A percentile compares a stretch with the other conserved stretches of the same genome.
Evolutionary conservation across 2,329 filamentous ascomycete species (phyloP).

Genomic region (Monilinia vaccinii-corymbosi): DNA sequence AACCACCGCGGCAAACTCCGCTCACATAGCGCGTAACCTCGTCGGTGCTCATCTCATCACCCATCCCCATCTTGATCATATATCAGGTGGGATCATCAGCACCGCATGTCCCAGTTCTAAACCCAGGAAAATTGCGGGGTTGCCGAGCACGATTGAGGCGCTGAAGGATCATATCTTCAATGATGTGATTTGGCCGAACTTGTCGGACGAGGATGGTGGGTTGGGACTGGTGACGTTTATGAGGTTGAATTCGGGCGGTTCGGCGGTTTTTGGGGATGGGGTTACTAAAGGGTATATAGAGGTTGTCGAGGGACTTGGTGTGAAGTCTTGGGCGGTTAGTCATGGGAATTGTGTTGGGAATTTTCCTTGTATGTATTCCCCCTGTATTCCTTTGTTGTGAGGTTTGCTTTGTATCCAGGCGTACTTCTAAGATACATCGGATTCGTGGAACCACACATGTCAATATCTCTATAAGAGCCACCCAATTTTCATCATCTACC

Average conservation of each 20-base stretch:
- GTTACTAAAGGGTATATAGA: slow-evolving; percentile 78
- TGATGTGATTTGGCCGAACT: slow-evolving; percentile 93
- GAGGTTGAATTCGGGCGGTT: slow-evolving; percentile 80
- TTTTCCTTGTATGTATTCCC: slow-evolving; percentile 41
- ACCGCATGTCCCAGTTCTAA: slow-evolving; percentile 71
- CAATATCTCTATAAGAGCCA: background rate
- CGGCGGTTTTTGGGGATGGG: slow-evolving; percentile 71
- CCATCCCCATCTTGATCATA: slow-evolving; percentile 93
- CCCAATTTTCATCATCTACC: background rate
- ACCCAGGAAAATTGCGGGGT: slow-evolving; percentile 76
- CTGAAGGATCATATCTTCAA: slow-evolving; percentile 96
- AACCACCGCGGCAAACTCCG: slow-evolving; percentile 67
- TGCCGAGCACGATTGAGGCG: slow-evolving; percentile 83
- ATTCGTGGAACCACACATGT: background rate
- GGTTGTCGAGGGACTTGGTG: slow-evolving; percentile 78
- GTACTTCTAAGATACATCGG: background rate
- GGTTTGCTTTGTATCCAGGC: too few relatives aligned
- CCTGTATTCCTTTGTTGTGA: slow-evolving; percentile 37
- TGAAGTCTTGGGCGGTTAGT: slow-evolving; percentile 78
- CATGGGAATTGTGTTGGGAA: slow-evolving; percentile 82
- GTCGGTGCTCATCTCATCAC: slow-evolving; percentile 89
- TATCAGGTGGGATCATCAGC: slow-evolving; percentile 69
- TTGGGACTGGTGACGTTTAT: slow-evolving; percentile 88
- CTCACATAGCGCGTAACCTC: slow-evolving; percentile 67
- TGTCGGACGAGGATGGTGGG: slow-evolving; percentile 92